phyloP scores from a whole-genome alignment of 2,329 filamentous ascomycete genomes.

The Aureobasidium sp. region DNA sequence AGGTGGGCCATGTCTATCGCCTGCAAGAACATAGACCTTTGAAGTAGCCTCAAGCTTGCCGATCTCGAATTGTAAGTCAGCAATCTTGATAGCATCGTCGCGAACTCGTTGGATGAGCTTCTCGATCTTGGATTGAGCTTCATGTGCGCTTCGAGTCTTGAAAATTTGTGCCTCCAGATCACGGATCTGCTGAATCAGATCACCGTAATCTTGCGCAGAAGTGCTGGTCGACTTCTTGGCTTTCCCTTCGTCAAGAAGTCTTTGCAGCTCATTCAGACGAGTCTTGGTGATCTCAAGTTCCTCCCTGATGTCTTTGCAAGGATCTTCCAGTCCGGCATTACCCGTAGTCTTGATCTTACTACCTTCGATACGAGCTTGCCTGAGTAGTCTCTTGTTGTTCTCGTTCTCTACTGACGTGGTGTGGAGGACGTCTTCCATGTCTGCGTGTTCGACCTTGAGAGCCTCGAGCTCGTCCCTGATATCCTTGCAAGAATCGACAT shows the following conservation, averaged over 20 bases:
- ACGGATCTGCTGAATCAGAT: not conserved
- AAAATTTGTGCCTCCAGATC: not conserved
- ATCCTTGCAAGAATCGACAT: not conserved
- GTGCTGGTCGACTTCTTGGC: not conserved
- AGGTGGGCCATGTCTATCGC: not conserved
- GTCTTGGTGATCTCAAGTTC: not conserved
- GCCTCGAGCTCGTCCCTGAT: not conserved
- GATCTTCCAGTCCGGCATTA: not conserved
- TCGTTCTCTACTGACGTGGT: not conserved
- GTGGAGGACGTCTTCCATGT: not conserved
- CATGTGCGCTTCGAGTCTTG: not conserved
- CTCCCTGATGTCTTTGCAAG: not conserved
- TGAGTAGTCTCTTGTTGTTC: not conserved
- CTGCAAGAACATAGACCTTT: not conserved
- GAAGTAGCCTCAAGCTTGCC: not conserved
- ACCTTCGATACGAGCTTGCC: not conserved
- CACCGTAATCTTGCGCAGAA: not conserved
- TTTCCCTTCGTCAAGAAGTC: not conserved
- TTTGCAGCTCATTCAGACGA: not conserved
- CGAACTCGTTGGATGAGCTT: not conserved
- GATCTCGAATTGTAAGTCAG: not conserved
- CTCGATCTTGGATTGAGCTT: not conserved
- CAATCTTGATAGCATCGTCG: not conserved
- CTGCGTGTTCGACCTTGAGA: not conserved
- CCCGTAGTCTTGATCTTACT: not conserved